Evolutionary conservation across 805 yeast species (phyloP), one percentile per base, ranked within the genome.

Genomic region (Candida ficus): DNA sequence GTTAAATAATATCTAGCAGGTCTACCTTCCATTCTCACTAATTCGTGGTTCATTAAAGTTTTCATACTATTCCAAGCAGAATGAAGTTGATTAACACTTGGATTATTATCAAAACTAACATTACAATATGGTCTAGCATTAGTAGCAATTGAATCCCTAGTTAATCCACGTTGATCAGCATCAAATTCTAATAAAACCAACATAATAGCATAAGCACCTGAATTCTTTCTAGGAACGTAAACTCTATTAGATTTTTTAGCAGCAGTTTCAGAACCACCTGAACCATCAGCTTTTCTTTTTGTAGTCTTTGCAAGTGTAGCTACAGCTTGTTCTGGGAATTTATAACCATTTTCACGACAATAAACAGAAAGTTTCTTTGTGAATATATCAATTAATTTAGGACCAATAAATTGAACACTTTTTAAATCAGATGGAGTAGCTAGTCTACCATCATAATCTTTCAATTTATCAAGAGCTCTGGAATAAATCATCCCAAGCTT

Each of bases 161-260:
- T 69, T 50, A 85, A 53, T 0, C 96, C 95, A n/a, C 58, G 53
- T 17, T 69, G 59, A 2, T 60, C 51, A 4, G 62, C 57, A 51
- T 80, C 88, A 21, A 54, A 41, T 33, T 75, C 66, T 37, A 68
- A 62, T 4, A 89, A 61, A 0, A 80, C 80, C 16, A 87, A 45
- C 16, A 89, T 52, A 8, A 89, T 83, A 0, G 93, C 95, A 63
- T 85, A 90, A 0, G 85, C 95, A 2, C 96, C 96, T 0, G 93
- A 78, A 27, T 90, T 63, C 45, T 78, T 76, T 35, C 68, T 70
- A 0, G 97, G 97, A 0, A 88, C 70, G 57, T 84, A 88, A 28
- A 61, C 67, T 22, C 51, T 54, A n/a, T 43, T 39, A 43, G 55
- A 20, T 46, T 49, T 57, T 42, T 53, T 60, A 10, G 40, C 45